Evolutionary conservation across 2,329 filamentous ascomycete genomes (phyloP).

Genomic region (Chaetomiaceae sp.): DNA sequence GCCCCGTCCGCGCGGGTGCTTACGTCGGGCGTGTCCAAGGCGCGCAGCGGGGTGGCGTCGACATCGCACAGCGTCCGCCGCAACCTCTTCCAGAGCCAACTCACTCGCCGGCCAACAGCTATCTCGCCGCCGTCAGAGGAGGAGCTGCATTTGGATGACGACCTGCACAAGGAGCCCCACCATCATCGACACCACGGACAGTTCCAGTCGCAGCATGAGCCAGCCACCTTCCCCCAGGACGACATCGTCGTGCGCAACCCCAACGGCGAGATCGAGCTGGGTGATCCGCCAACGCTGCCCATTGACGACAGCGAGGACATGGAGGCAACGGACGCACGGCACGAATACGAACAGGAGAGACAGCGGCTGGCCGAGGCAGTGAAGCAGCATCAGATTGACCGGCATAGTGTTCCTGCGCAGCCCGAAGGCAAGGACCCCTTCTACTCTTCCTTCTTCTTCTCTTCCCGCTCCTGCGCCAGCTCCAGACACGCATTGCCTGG

Average conservation of each 20-base stretch:
- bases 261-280: constrained; percentile 57
- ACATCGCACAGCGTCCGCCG: constrained; percentile 38
- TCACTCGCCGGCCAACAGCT: constrained; percentile 52
- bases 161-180: constrained; percentile 22
- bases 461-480: neutral
- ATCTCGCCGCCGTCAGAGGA: constrained; percentile 39
- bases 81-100: constrained; percentile 57
- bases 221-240: constrained; percentile 33
- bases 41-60: constrained; percentile 11
- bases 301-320: constrained; percentile 53
- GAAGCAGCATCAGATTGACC: constrained; percentile 54
- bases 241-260: constrained; percentile 60
- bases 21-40: constrained; percentile 13
- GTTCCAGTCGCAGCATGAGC: constrained; percentile 3
- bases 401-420: constrained; percentile 53
- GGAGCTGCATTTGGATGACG: constrained; percentile 45
- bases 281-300: constrained; percentile 49
- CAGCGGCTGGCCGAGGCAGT: constrained; percentile 58
- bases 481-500: neutral
- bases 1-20: constrained; percentile 11
- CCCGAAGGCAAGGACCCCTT: constrained; percentile 52
- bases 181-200: neutral
- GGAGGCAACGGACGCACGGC: constrained; percentile 48
- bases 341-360: constrained; percentile 55
- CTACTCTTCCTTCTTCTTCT: neutral